phyloP scores from a whole-genome alignment of 768 basidiomycete species.

The Fistulinella prunicolor region DNA sequence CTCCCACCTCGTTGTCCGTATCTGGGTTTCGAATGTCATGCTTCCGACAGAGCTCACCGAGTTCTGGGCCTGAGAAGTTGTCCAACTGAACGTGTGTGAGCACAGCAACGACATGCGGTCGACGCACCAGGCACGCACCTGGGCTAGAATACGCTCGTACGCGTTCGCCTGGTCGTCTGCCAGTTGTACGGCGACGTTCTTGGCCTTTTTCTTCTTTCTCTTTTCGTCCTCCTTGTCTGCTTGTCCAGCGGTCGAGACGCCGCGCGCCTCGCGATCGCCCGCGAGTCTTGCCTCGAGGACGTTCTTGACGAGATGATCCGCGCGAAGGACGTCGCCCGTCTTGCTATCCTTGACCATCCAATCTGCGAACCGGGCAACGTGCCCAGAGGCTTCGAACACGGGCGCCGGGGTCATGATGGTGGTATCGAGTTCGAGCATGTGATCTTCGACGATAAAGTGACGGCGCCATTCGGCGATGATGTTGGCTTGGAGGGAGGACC shows the following conservation, averaged over 20 bases:
- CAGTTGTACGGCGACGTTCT: conserved; percentile 66
- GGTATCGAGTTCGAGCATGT: conserved; percentile 98
- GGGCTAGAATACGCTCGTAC: conserved; percentile 84
- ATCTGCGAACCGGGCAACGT: conserved; percentile 96
- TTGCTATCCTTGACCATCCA: conserved; percentile 98
- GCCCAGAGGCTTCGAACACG: conserved; percentile 95
- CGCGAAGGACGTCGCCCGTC: conserved; percentile 95
- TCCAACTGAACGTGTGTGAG: conserved; percentile 41
- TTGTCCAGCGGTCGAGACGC: conserved; percentile 47
- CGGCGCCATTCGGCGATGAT: conserved; percentile 95
- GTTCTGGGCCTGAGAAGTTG: conserved; percentile 86
- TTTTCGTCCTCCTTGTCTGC: conserved; percentile 54
- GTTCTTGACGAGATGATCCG: conserved; percentile 92
- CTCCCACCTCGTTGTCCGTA: conserved; percentile 87
- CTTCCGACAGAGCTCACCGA: conserved; percentile 82
- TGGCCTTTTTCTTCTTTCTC: conserved; percentile 67
- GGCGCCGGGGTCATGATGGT: conserved; percentile 95
- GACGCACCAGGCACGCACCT: conserved; percentile 53
- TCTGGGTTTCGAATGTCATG: conserved; percentile 85
- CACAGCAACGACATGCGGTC: neutral
- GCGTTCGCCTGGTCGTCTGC: conserved; percentile 68
- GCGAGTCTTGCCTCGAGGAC: conserved; percentile 89
- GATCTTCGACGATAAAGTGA: conserved; percentile 97
- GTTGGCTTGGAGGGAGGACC: conserved; percentile 94
- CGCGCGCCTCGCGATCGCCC: conserved; percentile 88